Evolutionary conservation across 495 filamentous ascomycete species (phyloP).

Genomic region (Massariosphaeria phaeospora): DNA sequence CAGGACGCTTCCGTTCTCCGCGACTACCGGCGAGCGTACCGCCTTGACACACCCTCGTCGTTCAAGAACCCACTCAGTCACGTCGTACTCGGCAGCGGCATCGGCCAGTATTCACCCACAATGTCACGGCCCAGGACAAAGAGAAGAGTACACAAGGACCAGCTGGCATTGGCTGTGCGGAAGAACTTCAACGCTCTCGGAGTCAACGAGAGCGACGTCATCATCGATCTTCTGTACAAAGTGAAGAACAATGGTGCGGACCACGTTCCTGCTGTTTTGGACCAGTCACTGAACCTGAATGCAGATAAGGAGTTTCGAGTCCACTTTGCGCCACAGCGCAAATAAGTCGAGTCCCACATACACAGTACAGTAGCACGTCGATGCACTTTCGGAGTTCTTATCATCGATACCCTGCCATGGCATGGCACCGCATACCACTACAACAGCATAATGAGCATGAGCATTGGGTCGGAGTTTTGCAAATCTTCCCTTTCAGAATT

Average conservation of each 20-base stretch:
- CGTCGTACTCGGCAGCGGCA: conserved; percentile 63
- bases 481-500: conserved; percentile 1
- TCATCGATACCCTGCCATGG: conserved; percentile 7
- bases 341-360: conserved; percentile 28
- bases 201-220: conserved; percentile 79
- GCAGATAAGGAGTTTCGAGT: conserved; percentile 34
- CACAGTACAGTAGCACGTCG: background rate
- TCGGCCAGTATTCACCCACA: conserved; percentile 69
- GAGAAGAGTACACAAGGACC: conserved; percentile 66
- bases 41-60: conserved; percentile 62
- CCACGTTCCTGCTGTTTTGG: background rate
- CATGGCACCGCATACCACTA: background rate
- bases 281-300: background rate
- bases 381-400: conserved; percentile 24
- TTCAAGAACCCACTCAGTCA: conserved; percentile 68
- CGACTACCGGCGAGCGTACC: conserved; percentile 73
- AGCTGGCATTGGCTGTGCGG: conserved; percentile 73
- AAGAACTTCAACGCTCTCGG: conserved; percentile 88
- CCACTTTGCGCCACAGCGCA: conserved; percentile 31
- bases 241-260: conserved; percentile 57
- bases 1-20: conserved; percentile 69
- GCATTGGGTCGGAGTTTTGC: conserved; percentile 27
- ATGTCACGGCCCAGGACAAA: conserved; percentile 60
- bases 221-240: conserved; percentile 83
- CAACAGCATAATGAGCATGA: conserved; percentile 28